Evolutionary conservation across 2,329 filamentous ascomycete genomes (phyloP), one percentile per base, ranked within the genome.

Genomic region (Fusarium penzigii): DNA sequence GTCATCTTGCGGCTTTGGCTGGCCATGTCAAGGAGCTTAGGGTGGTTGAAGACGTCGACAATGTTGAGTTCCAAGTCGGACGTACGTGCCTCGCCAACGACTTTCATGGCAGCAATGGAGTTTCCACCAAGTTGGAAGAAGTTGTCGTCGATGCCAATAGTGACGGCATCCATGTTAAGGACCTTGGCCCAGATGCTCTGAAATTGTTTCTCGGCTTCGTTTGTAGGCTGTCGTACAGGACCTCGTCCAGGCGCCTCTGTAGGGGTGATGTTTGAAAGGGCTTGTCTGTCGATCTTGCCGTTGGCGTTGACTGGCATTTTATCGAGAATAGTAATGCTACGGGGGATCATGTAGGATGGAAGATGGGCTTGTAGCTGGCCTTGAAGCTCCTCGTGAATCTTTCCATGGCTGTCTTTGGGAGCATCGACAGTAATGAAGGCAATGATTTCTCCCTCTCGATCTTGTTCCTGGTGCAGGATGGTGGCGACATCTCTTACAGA

Each of bases 101-200:
- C 57, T 52, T 72, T 76, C 73, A 80, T 82, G 2, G 77, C 77
- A 1, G 69, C 57, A 2, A 80, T 70, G 0, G 77, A 79, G 58
- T 79, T 75, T 20, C 78, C 78, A 8, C 78, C 77, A 25, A 52
- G 49, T 4, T 38, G 40, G 36, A 52, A 52, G 49, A 1, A 77
- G 2, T 40, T 51, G 68, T 3, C 69, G 66, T 68, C 80, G 75
- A 63, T 78, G 78, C 63, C 74, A 75, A 59, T 56, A 3, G 77
- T 71, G 2, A 74, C 70, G 2, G 68, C 48, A 5, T 70, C 51
- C 4, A 75, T 52, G 5, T 60, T 57, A 4, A 78, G 65, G 1
- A 74, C 61, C 5, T 67, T 48, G 1, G 61, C 50, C 1, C 50
- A 47, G 6, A 43, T 36, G 3, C 10, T 12, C 32, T 54, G 58